These are phyloP conservation scores for Xerocomus amazonicus DNA, from an alignment of 1,284 basidiomycete genomes.

Conservation along the genomic window DNA sequence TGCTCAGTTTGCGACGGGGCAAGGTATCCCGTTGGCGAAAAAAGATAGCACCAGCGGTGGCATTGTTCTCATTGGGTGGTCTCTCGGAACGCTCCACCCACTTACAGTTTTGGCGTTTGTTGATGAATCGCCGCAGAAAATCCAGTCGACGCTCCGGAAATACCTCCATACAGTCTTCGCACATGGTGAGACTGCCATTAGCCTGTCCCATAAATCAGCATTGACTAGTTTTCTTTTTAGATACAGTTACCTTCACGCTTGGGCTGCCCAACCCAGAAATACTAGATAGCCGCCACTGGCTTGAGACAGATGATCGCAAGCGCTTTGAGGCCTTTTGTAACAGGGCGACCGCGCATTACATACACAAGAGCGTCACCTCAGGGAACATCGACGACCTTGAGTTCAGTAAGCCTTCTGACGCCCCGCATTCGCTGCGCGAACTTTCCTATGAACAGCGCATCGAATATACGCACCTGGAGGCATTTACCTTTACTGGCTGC, in stretches of 20 bases:
- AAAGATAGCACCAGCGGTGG: slow-evolving; percentile 11
- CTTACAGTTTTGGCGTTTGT: slow-evolving; percentile 19
- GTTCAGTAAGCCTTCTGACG: slow-evolving; percentile 6
- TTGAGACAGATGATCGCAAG: slow-evolving; percentile 9
- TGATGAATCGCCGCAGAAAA: slow-evolving; percentile 11
- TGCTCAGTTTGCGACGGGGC: slow-evolving; percentile 14
- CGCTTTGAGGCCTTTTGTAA: slow-evolving; percentile 16
- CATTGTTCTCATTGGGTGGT: slow-evolving; percentile 27
- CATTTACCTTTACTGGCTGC: slow-evolving; percentile 6
- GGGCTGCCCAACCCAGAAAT: slow-evolving; percentile 2
- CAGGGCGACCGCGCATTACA: slow-evolving; percentile 14
- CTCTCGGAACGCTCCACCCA: slow-evolving; percentile 15
- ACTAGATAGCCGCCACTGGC: background rate
- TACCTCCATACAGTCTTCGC: slow-evolving; percentile 25
- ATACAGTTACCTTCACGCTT: background rate
- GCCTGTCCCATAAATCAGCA: background rate
- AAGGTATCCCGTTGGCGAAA: slow-evolving; percentile 17
- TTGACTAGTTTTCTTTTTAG: background rate
- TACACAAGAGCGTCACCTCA: slow-evolving; percentile 17
- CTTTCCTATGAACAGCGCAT: slow-evolving; percentile 16
- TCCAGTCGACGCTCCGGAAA: slow-evolving; percentile 12
- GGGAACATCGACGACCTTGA: slow-evolving; percentile 22
- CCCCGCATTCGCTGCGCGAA: slow-evolving; percentile 11
- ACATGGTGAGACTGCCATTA: slow-evolving; percentile 16
- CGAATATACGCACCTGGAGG: slow-evolving; percentile 10